Conservation (phyloP, 352 stramenopile species). For the Heterotrichella gracilis region DNA sequence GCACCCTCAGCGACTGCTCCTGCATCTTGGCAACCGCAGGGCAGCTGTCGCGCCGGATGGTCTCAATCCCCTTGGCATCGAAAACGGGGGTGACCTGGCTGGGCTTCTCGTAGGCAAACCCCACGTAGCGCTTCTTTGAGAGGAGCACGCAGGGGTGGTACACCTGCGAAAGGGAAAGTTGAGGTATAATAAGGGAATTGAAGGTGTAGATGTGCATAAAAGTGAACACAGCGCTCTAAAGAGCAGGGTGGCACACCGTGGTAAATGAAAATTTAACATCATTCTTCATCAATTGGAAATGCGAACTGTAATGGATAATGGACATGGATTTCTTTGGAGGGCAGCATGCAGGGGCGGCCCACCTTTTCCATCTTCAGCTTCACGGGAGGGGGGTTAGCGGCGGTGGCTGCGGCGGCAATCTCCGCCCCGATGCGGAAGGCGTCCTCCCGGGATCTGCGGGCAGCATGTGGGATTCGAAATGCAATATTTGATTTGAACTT, state of each 20-base stretch:
- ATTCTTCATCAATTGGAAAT: too few species aligned
- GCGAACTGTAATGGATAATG: too few species aligned
- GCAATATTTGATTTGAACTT: too few species aligned
- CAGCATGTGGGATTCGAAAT: too few species aligned
- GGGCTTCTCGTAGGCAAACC: slow-evolving; percentile 38
- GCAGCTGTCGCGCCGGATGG: slow-evolving; percentile 55
- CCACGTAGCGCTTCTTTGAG: slow-evolving; percentile 71
- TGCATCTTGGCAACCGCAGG: slow-evolving; percentile 25
- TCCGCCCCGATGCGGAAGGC: slow-evolving; percentile 64
- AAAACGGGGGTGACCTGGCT: slow-evolving; percentile 19
- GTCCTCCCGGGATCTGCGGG: slow-evolving; percentile 48
- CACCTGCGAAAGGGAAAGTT: too few species aligned
- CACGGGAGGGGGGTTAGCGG: slow-evolving; percentile 32
- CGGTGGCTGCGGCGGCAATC: slow-evolving; percentile 44
- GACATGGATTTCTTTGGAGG: too few species aligned
- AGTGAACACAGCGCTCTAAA: too few species aligned
- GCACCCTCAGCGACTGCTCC: slow-evolving; percentile 11
- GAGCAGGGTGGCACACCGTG: too few species aligned
- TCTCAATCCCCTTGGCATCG: slow-evolving; percentile 60
- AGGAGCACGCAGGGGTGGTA: slow-evolving; percentile 55
- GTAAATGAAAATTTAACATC: too few species aligned
- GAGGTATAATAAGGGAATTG: too few species aligned
- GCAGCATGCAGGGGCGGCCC: too few species aligned
- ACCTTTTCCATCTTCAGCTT: slow-evolving; percentile 35
- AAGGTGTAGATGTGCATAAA: too few species aligned